phyloP scores from a whole-genome alignment of 495 filamentous ascomycete species.

The Penicillium silybi region DNA sequence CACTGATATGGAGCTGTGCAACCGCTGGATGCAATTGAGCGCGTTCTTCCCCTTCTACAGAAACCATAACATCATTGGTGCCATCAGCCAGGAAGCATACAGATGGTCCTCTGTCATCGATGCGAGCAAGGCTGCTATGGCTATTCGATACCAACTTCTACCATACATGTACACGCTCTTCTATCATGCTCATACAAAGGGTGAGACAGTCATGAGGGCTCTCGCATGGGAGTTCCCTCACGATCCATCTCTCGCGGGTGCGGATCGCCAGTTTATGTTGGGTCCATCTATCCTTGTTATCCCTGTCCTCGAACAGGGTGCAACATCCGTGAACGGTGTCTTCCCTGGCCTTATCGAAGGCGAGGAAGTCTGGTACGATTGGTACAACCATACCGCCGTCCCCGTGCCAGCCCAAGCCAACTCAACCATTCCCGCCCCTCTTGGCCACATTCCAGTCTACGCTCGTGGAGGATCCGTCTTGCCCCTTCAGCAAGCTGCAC shows the following conservation, averaged over 20 bases:
- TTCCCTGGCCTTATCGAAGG: conserved; percentile 57
- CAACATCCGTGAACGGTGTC: conserved; percentile 54
- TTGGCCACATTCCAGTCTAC: conserved; percentile 66
- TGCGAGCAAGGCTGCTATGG: conserved; percentile 58
- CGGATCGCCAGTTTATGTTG: conserved; percentile 66
- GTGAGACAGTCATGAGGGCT: conserved; percentile 65
- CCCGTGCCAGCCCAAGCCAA: conserved; percentile 48
- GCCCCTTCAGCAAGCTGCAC: conserved; percentile 56
- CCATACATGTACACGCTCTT: conserved; percentile 70
- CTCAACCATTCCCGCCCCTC: conserved; percentile 59
- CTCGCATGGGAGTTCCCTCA: conserved; percentile 69
- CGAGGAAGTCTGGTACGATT: conserved; percentile 60
- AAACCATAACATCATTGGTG: conserved; percentile 50
- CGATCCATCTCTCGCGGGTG: conserved; percentile 57
- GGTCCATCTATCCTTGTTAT: conserved; percentile 59
- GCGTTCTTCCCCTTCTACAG: background rate
- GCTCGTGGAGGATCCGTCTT: conserved; percentile 60
- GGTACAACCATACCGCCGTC: conserved; percentile 56
- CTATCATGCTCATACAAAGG: conserved; percentile 54
- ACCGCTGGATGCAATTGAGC: background rate
- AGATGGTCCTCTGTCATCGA: conserved; percentile 57
- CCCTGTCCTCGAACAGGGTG: conserved; percentile 52
- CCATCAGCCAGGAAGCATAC: conserved; percentile 64
- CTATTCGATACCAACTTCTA: conserved; percentile 58
- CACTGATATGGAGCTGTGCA: conserved; percentile 11